Base-by-base conservation (phyloP, 768 basidiomycete species). In the Crepidotus variabilis region DNA sequence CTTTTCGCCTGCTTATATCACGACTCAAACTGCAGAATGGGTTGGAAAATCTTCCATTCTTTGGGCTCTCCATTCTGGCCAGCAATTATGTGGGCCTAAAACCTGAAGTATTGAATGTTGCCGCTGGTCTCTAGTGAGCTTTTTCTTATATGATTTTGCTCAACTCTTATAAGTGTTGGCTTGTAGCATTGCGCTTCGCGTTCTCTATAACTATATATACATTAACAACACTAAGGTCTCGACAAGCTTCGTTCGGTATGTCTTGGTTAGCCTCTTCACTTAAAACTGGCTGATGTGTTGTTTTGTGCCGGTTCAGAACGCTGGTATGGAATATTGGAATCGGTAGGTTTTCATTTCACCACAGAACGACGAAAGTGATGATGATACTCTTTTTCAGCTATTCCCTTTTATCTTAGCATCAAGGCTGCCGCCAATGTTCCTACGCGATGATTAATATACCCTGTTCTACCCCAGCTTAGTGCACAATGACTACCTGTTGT, bases 201-300 rank as follows among this genome's bases (percentile, higher is more conserved):
- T 65, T 2, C 24, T 69, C 11, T 73, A 64, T 57, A 72, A 71
- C 54, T 63, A 60, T 46, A 51, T 71, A 20, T 73, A 73, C 50
- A 67, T 70, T 46, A 70, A 67, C 50, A 28, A 50, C 11, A 56
- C 33, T 16, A 24, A 18, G 9, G 13, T 39, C 13, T 46, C 47
- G 24, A 49, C 47, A 10, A 48, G 55, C 32, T 49, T 18, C 34
- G 20, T 56, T n/a, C 55, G 55, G 55, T 56, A 22, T 21, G 55
- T 56, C 28, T 4, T 28, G 8, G 28, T 8, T 8, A 8, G 8
- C 28, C 8, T 28, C 28, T 28, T 28, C 28, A 28, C 28, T 28
- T 28, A 4, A 28, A 28, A 28, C 28, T 8, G 28, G 28, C 3
- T 28, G 8, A 28, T 28, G 28, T 4, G 8, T 4, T 28, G 28